A percentile compares a stretch with the other conserved stretches of the same genome.
Evolutionary conservation across 495 filamentous ascomycete species (phyloP).

Genomic region (Rhypophila decipiens): DNA sequence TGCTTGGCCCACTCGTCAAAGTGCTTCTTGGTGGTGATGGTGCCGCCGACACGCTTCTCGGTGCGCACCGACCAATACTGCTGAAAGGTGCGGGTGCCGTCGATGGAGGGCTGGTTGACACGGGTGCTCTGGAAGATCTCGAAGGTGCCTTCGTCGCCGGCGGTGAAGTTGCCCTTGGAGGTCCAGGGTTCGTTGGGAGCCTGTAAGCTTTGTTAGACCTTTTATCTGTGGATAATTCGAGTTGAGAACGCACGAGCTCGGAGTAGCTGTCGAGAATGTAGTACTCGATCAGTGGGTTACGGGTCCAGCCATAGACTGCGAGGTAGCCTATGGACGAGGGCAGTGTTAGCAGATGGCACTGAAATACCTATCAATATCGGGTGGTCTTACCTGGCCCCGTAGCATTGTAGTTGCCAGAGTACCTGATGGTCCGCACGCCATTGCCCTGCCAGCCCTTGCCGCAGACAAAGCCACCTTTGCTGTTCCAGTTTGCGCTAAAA

Average conservation of each 20-base stretch:
- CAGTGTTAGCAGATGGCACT: too few species aligned
- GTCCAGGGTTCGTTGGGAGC: constrained; percentile 46
- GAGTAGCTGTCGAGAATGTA: constrained; percentile 59
- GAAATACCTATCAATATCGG: too few species aligned
- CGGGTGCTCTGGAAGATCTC: constrained; percentile 50
- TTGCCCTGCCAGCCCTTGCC: constrained; percentile 56
- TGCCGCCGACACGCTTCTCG: constrained; percentile 47
- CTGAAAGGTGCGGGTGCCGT: constrained; percentile 54
- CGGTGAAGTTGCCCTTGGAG: constrained; percentile 48
- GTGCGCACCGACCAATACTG: constrained; percentile 59
- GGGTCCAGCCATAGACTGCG: constrained; percentile 57
- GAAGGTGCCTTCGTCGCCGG: constrained; percentile 47
- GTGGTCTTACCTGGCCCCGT: constrained; percentile 56
- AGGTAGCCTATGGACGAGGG: constrained; percentile 33
- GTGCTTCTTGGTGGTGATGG: constrained; percentile 43
- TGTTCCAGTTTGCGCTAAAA: constrained; percentile 50
- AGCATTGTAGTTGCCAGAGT: constrained; percentile 48
- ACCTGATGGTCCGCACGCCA: constrained; percentile 46
- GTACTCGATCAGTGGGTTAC: constrained; percentile 57
- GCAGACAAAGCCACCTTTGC: constrained; percentile 51
- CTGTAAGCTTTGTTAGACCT: too few species aligned
- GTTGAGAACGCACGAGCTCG: too few species aligned
- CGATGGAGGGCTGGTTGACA: constrained; percentile 53
- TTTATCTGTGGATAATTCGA: too few species aligned
- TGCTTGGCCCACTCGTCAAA: constrained; percentile 50